These are phyloP conservation scores for Murraya paniculata DNA, from an alignment of 345 rosid species.

Conservation along the genomic window DNA sequence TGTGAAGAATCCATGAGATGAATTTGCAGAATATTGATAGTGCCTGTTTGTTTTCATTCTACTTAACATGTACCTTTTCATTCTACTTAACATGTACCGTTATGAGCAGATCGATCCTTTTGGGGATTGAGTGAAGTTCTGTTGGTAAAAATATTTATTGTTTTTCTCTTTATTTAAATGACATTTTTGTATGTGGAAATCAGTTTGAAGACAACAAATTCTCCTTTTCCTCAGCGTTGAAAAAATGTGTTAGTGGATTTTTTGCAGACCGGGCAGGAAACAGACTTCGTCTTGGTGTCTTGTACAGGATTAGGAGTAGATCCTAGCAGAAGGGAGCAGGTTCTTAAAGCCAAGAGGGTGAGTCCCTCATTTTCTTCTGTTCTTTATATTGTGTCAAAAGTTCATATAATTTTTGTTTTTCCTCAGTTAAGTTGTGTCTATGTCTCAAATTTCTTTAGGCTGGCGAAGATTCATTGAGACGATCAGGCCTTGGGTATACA, in stretches of 20 bases:
- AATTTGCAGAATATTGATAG: background rate
- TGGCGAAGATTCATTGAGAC: slow-evolving; percentile 88
- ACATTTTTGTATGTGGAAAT: background rate
- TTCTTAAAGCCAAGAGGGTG: slow-evolving; percentile 90
- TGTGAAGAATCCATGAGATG: background rate
- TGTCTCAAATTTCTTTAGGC: slow-evolving; percentile 44
- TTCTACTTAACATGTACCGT: background rate
- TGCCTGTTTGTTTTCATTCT: background rate
- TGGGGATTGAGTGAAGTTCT: background rate
- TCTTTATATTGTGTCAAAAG: background rate
- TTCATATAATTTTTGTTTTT: slow-evolving; percentile 5
- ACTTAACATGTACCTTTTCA: background rate
- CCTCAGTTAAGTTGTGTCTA: background rate
- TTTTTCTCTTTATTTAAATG: no score
- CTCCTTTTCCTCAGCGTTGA: background rate
- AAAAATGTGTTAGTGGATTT: background rate
- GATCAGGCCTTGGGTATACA: slow-evolving; percentile 96
- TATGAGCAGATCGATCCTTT: background rate
- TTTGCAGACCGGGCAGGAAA: slow-evolving; percentile 92
- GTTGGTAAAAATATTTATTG: background rate
- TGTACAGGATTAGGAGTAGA: slow-evolving; percentile 92
- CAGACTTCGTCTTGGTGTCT: slow-evolving; percentile 87
- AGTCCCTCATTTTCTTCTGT: slow-evolving; percentile 17
- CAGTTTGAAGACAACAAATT: background rate
- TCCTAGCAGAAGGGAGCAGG: slow-evolving; percentile 85